Evolutionary conservation across 305 asterid species (phyloP), one percentile per base, ranked within the genome.

Genomic region (Fraxinus platypoda): DNA sequence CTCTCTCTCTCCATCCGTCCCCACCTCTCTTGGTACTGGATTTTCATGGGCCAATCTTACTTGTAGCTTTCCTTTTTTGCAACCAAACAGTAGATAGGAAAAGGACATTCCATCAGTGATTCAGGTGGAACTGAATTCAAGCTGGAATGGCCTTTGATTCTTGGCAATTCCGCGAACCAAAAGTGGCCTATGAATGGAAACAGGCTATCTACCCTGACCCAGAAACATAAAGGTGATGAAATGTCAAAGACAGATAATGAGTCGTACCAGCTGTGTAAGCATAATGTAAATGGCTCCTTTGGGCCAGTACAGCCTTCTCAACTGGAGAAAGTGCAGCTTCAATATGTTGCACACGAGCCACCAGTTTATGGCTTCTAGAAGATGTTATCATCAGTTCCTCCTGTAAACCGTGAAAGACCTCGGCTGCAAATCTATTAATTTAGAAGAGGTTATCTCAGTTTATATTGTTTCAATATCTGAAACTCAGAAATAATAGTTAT

Each of bases 391-490:
- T 87, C 54, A 95, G 94, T 83, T 95, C 93, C 87, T 94, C 99
- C 86, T 95, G 98, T 89, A 95, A 88, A 46, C 98, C 97, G 87
- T 95, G 99, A 84, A 95, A 95, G 71, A 95, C 93, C 82, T 95
- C 97, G 38, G 94, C 99, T 75, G 98, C 97, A 90, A 95, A 95
- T 82, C 99, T 95, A 89, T 87, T 86, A 26, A 82, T 72, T 78
- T 75, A 87, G 82, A 64, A 86, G 81, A 77, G 34, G n/a, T 64
- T 25, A 64, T 64, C 34, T 23, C 73, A 6, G 73, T 25, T 64
- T 8, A 64, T 52, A 28, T 11, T 37, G 30, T n/a, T 38, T 33
- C 31, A 64, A 52, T 25, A 25, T 72, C 75, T 5, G 35, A 73
- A 41, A 80, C n/a, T 52, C 73, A 71, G 74, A 78, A 70, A 59